Evolutionary conservation across 2,329 filamentous ascomycete genomes (phyloP).

Genomic region (Ascochyta rabiei): DNA sequence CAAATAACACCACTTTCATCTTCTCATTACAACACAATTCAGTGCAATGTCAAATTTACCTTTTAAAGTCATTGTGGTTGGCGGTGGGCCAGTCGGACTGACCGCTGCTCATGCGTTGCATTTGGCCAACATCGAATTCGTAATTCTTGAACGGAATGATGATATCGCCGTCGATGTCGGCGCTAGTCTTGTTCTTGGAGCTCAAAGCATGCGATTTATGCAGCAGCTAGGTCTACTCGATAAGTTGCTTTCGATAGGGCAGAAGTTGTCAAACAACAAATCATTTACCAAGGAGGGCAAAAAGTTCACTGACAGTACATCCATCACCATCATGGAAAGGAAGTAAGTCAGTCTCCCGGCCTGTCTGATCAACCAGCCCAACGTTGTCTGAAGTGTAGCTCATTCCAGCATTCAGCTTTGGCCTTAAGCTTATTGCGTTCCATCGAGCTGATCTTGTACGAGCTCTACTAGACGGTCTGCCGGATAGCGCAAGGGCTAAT

Average conservation of each 20-base stretch:
- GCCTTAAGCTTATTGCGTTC: not conserved
- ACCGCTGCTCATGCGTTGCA: conserved; percentile 8
- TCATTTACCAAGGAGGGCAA: not conserved
- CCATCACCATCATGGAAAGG: not conserved
- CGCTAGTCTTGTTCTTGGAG: conserved; percentile 1
- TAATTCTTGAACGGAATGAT: conserved; percentile 3
- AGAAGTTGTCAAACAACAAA: not conserved
- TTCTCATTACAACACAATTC: not conserved
- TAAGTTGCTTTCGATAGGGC: not conserved
- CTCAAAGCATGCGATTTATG: conserved; percentile 4
- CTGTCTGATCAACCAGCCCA: not conserved
- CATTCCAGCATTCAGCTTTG: not conserved
- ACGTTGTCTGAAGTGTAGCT: not conserved
- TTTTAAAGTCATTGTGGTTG: conserved; percentile 5
- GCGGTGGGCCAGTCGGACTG: conserved; percentile 9
- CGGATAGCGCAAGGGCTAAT: not conserved
- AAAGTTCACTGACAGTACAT: not conserved
- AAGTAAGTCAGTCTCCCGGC: not conserved
- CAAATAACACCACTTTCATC: no score
- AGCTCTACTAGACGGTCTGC: not conserved
- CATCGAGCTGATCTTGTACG: conserved; percentile 1
- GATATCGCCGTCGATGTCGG: conserved; percentile 1
- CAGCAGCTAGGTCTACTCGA: conserved; percentile 5
- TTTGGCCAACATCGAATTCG: conserved; percentile 6
- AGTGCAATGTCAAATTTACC: not conserved